Evolutionary conservation across 192 early-diverging fungal species (phyloP).

Genomic region (Entomortierella parvispora): DNA sequence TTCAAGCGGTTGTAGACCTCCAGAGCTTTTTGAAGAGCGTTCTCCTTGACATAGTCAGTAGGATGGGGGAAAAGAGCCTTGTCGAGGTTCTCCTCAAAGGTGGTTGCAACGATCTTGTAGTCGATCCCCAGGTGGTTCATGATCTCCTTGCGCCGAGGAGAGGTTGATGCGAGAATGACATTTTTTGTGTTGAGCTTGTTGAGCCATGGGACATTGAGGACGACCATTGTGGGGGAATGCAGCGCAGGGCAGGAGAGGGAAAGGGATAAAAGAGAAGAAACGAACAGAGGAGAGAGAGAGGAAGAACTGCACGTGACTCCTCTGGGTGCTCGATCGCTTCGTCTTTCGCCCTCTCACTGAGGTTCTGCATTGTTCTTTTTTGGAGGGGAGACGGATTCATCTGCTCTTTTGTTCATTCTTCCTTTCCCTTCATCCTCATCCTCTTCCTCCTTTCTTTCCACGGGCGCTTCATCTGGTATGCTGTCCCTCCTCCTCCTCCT

Average conservation of each 20-base stretch:
- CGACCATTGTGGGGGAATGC: conserved; percentile 12
- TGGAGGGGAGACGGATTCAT: neutral
- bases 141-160: conserved; percentile 84
- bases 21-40: conserved; percentile 72
- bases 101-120: conserved; percentile 75
- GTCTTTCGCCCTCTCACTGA: neutral
- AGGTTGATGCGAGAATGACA: conserved; percentile 82
- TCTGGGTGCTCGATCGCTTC: neutral
- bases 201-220: conserved; percentile 47
- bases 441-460: neutral
- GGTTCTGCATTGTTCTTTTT: neutral
- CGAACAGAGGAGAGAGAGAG: neutral
- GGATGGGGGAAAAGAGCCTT: conserved; percentile 67
- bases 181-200: conserved; percentile 54
- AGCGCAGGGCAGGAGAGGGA: no score
- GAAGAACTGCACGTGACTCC: neutral
- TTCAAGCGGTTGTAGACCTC: conserved; percentile 72
- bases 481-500: neutral
- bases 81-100: conserved; percentile 82
- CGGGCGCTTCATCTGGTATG: no score
- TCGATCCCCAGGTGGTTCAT: conserved; percentile 65
- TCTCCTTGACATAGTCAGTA: conserved; percentile 77
- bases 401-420: neutral
- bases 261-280: neutral
- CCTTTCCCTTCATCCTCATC: conserved; percentile 1